phyloP scores from a whole-genome alignment of 768 basidiomycete genomes.

The Hemileccinum rubropunctum region DNA sequence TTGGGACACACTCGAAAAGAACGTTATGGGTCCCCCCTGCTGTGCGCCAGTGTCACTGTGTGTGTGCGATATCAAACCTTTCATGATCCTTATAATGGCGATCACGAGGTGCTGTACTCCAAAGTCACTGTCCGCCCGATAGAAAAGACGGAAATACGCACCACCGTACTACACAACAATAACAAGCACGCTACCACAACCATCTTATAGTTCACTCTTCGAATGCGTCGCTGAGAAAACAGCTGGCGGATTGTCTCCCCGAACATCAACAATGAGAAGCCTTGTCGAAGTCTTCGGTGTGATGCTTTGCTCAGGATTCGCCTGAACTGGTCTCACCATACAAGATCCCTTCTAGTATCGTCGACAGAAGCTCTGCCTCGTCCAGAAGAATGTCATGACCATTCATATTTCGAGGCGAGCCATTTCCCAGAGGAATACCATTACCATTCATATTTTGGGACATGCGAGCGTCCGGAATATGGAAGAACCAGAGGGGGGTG shows the following conservation, averaged over 20 bases:
- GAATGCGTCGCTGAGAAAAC: conserved; percentile 3
- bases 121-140: not conserved
- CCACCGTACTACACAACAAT: conserved; percentile 25
- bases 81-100: conserved; percentile 18
- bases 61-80: conserved; percentile 24
- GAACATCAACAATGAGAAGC: conserved; percentile 36
- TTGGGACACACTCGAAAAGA: conserved; percentile 20
- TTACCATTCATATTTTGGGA: not conserved
- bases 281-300: conserved; percentile 7
- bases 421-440: not conserved
- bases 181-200: conserved; percentile 18
- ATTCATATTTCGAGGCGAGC: not conserved
- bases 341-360: conserved; percentile 10
- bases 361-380: conserved; percentile 5
- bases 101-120: conserved; percentile 22
- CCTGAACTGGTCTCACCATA: conserved; percentile 6
- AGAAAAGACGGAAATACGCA: conserved; percentile 3
- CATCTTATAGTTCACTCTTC: conserved; percentile 17
- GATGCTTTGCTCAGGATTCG: not conserved
- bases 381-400: not conserved
- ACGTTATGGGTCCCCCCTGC: conserved; percentile 25
- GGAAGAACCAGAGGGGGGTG: not conserved
- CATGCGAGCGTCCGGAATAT: not conserved
- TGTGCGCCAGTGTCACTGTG: too few relatives aligned
- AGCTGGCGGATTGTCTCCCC: conserved; percentile 27